These are phyloP conservation scores for Trametopsis cervina DNA, from an alignment of 768 basidiomycete species.

Conservation along the genomic window DNA sequence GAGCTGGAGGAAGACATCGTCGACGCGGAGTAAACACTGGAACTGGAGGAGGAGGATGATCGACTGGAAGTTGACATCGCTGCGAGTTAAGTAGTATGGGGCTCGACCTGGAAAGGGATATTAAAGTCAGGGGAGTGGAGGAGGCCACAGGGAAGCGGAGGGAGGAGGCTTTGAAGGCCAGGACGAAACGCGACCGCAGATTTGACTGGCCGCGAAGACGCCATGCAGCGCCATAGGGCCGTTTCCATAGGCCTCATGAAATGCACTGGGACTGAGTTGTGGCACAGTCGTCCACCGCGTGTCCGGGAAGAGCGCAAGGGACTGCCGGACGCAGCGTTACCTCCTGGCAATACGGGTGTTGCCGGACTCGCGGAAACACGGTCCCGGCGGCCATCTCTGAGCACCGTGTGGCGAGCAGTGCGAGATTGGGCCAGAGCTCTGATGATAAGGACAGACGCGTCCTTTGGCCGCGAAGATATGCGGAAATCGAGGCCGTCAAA, in stretches of 20 bases:
- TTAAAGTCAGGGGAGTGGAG: neutral
- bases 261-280: slow-evolving; percentile 5
- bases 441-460: slow-evolving; percentile 7
- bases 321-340: slow-evolving; percentile 7
- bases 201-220: slow-evolving; percentile 8
- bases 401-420: slow-evolving; percentile 5
- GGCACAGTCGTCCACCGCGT: slow-evolving; percentile 9
- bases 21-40: slow-evolving; percentile 10
- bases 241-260: slow-evolving; percentile 7
- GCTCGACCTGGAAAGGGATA: neutral
- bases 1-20: slow-evolving; percentile 4
- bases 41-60: slow-evolving; percentile 9
- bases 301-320: slow-evolving; percentile 7
- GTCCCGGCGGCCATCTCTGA: slow-evolving; percentile 3
- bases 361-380: slow-evolving; percentile 12
- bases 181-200: neutral
- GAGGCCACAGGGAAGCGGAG: slow-evolving; percentile 1
- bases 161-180: neutral
- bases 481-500: neutral
- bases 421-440: neutral
- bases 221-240: slow-evolving; percentile 8
- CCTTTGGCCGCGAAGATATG: neutral
- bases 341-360: slow-evolving; percentile 4
- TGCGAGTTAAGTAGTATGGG: too few relatives aligned
- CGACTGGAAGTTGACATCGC: slow-evolving; percentile 13